phyloP scores from a whole-genome alignment of 345 rosid species.

The Moringa oleifera region DNA sequence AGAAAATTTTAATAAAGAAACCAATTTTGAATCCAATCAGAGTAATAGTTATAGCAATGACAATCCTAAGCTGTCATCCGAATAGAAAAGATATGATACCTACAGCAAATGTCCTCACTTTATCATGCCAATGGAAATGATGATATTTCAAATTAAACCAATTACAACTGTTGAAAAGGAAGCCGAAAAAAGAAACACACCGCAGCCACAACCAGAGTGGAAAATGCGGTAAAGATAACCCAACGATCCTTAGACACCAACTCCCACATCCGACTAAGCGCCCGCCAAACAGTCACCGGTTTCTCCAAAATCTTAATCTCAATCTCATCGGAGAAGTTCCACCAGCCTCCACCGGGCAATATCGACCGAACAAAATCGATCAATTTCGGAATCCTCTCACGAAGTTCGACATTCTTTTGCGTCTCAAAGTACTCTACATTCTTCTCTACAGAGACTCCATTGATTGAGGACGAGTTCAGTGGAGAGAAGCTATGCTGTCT shows the following conservation, averaged over 20 bases:
- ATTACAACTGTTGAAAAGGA: not conserved
- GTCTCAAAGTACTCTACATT: conserved; percentile 21
- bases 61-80: not conserved
- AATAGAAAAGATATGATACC: not conserved
- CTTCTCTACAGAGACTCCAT: conserved; percentile 47
- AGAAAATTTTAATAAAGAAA: not conserved
- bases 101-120: not conserved
- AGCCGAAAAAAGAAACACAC: conserved; percentile 30
- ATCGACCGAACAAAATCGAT: conserved; percentile 45
- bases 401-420: conserved; percentile 33
- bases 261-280: conserved; percentile 83
- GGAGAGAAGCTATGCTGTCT: conserved; percentile 16
- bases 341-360: conserved; percentile 92
- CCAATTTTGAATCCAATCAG: not conserved
- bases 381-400: conserved; percentile 43
- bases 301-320: conserved; percentile 55
- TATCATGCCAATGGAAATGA: not conserved
- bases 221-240: conserved; percentile 77
- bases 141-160: not conserved
- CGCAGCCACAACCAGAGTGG: conserved; percentile 76
- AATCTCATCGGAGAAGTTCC: conserved; percentile 75
- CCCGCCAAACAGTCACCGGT: conserved; percentile 84
- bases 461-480: conserved; percentile 40
- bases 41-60: not conserved
- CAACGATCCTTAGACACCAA: conserved; percentile 81